Conservation (phyloP, 139 green algal species). For the Chlorokybus atmophyticus region DNA sequence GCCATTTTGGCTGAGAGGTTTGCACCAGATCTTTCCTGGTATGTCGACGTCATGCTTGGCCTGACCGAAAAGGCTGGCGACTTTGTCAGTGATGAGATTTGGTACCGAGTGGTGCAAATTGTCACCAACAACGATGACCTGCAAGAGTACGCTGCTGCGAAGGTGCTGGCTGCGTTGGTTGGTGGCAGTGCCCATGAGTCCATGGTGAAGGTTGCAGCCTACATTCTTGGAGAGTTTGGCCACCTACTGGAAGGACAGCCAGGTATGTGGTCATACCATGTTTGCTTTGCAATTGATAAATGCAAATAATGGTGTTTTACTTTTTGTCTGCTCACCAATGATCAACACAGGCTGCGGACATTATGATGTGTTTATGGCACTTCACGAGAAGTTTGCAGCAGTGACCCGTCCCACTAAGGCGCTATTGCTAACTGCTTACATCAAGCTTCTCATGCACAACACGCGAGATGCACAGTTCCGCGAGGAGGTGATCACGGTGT, state of each 20-base stretch:
- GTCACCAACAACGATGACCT: constrained; percentile 82
- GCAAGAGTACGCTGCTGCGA: constrained; percentile 54
- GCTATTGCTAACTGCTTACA: constrained; percentile 71
- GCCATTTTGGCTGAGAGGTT: constrained; percentile 91
- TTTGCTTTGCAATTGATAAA: no score
- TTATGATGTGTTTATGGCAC: constrained; percentile 60
- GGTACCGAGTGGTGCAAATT: constrained; percentile 87
- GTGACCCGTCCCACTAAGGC: constrained; percentile 40
- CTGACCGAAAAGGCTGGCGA: constrained; percentile 87
- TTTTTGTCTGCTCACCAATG: no score
- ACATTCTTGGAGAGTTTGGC: constrained; percentile 84
- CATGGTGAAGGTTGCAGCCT: constrained; percentile 49
- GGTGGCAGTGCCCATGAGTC: constrained; percentile 50
- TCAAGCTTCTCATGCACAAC: constrained; percentile 49
- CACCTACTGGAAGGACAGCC: constrained; percentile 38
- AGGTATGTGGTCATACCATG: no score
- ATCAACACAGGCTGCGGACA: constrained; percentile 11
- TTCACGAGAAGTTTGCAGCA: constrained; percentile 54
- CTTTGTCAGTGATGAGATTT: constrained; percentile 85
- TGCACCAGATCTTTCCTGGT: constrained; percentile 48
- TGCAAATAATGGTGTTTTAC: no score
- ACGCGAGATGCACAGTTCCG: constrained; percentile 36
- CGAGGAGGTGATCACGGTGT: constrained; percentile 40
- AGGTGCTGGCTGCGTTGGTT: constrained; percentile 49
- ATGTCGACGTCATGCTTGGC: constrained; percentile 65